Conservation (phyloP, 306 rosid species). For the Cyamopsis tetragonoloba region DNA sequence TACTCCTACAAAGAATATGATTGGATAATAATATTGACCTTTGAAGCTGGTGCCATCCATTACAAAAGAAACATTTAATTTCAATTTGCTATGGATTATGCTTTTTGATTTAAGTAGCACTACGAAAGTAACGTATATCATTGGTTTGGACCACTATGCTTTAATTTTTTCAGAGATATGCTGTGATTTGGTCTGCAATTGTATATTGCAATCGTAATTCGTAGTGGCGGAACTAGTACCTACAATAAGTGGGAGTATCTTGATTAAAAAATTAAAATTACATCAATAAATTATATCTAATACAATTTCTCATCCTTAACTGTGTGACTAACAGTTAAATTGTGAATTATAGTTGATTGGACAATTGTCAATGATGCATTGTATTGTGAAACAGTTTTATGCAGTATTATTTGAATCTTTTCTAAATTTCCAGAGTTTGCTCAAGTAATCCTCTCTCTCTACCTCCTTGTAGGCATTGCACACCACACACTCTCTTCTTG, state of each 20-base stretch:
- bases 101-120: neutral
- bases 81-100: neutral
- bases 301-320: no score
- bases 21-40: neutral
- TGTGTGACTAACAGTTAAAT: no score
- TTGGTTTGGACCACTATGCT: slow-evolving; percentile 10
- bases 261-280: no score
- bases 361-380: no score
- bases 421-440: neutral
- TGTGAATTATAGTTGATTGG: no score
- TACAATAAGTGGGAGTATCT: no score
- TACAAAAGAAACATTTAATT: neutral
- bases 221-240: no score
- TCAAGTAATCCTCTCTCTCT: neutral
- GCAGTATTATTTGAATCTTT: no score
- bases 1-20: neutral
- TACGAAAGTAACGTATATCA: neutral
- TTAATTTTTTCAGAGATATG: neutral
- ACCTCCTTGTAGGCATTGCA: neutral
- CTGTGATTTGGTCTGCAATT: neutral
- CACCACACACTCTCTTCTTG: neutral
- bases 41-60: neutral
- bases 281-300: no score
- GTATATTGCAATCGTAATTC: no score
- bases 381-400: no score